A percentile compares a stretch with the other conserved stretches of the same genome.
Conservation (phyloP, 108 stramenopile species). For the Cylindrotheca closterium region DNA sequence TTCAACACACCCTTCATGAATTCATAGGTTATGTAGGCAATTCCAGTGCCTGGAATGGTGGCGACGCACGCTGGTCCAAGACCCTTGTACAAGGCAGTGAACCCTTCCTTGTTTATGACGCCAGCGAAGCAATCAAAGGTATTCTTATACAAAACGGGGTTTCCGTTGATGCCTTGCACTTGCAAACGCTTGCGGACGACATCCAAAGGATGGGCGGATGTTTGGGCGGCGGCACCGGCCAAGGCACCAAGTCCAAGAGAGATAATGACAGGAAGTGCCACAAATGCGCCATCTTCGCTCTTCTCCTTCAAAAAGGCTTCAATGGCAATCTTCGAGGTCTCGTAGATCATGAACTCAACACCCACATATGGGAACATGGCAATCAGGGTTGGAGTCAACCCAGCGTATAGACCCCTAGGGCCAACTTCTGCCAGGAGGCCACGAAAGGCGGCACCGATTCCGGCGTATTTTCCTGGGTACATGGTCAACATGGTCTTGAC, state of each 20-base stretch:
- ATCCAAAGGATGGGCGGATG: background rate
- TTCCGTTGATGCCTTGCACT: background rate
- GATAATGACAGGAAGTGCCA: background rate
- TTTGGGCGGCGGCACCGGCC: background rate
- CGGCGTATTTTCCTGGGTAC: background rate
- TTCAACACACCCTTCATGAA: background rate
- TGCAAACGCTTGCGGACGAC: slow-evolving; percentile 1
- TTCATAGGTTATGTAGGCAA: background rate
- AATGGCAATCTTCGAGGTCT: background rate
- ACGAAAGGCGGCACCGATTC: background rate
- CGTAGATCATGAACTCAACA: background rate
- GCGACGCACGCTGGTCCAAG: background rate
- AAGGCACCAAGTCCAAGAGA: background rate
- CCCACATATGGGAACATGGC: slow-evolving; percentile 62
- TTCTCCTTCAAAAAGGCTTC: background rate
- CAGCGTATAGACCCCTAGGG: slow-evolving; percentile 59
- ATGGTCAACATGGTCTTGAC: background rate
- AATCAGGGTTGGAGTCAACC: slow-evolving; percentile 71
- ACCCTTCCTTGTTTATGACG: background rate
- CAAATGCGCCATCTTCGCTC: background rate
- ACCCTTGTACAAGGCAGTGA: background rate
- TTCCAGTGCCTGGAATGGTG: background rate
- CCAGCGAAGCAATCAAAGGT: background rate
- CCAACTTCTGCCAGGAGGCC: background rate
- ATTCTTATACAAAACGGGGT: background rate